Percentiles rank a stretch among this genome's conserved stretches.
phyloP scores from a whole-genome alignment of 176 grass and related monocot genomes.

The Elymus sibiricus region DNA sequence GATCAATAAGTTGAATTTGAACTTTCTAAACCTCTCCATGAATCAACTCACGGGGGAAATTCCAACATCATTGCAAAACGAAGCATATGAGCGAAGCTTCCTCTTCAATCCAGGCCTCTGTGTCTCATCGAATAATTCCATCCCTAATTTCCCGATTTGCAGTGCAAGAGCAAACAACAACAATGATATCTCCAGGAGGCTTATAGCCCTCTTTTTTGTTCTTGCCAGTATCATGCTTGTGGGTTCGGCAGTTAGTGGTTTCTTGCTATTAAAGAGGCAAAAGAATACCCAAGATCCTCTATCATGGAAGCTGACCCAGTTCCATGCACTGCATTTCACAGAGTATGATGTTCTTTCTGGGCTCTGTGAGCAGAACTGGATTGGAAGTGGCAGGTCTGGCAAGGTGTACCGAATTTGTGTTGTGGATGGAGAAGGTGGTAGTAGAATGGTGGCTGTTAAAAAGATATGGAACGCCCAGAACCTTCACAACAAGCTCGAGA shows the following conservation, averaged over 20 bases:
- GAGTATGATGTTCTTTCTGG: slow-evolving; percentile 23
- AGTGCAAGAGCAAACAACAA: neutral
- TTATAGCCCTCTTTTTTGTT: slow-evolving; percentile 14
- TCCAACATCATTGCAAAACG: slow-evolving; percentile 31
- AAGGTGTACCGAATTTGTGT: slow-evolving; percentile 49
- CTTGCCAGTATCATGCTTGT: slow-evolving; percentile 25
- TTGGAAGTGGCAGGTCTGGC: slow-evolving; percentile 63
- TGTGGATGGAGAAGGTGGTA: neutral
- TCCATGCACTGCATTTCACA: slow-evolving; percentile 43
- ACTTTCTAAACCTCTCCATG: slow-evolving; percentile 46
- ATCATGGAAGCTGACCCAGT: slow-evolving; percentile 51
- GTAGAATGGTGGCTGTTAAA: slow-evolving; percentile 51
- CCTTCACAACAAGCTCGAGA: slow-evolving; percentile 32
- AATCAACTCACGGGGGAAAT: slow-evolving; percentile 61
- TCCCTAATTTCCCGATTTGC: slow-evolving; percentile 27
- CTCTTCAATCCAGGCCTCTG: slow-evolving; percentile 58
- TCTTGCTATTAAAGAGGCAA: slow-evolving; percentile 20
- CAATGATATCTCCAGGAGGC: slow-evolving; percentile 4
- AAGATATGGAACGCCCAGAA: slow-evolving; percentile 52
- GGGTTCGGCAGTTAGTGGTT: neutral
- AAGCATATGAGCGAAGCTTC: slow-evolving; percentile 50
- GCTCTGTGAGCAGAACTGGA: slow-evolving; percentile 47
- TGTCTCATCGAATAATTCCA: slow-evolving; percentile 16
- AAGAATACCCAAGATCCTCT: slow-evolving; percentile 1
- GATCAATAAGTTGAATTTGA: slow-evolving; percentile 12